These are phyloP conservation scores for Centrapalus pauciflorus DNA, from an alignment of 129 eudicot species.

Conservation along the genomic window DNA sequence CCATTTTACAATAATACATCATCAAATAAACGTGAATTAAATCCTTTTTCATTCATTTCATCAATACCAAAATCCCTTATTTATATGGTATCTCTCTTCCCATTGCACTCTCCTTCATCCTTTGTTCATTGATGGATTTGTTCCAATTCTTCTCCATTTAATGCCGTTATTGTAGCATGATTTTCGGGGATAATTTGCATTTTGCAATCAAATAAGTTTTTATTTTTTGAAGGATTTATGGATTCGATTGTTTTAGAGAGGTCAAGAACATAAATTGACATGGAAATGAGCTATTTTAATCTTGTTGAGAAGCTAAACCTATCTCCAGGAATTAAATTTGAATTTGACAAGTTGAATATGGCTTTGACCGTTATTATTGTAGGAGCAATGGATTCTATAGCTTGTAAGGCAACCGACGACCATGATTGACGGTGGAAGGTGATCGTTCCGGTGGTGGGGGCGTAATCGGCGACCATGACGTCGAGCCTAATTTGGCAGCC, in stretches of 20 bases:
- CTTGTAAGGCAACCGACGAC: not conserved
- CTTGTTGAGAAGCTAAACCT: not conserved
- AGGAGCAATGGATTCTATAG: not conserved
- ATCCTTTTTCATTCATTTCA: not conserved
- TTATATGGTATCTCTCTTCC: not conserved
- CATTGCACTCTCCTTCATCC: constrained; percentile 1
- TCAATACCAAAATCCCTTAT: constrained; percentile 17
- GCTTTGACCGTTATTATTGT: not conserved
- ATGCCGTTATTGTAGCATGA: not conserved
- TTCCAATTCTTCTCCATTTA: not conserved
- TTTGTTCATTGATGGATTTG: not conserved
- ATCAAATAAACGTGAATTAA: constrained; percentile 12
- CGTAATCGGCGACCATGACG: not conserved
- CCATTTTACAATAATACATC: too few relatives aligned
- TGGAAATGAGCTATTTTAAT: not conserved
- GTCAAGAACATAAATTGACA: not conserved
- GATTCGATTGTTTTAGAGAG: too few relatives aligned
- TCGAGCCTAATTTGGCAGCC: not conserved
- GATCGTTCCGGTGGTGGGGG: not conserved
- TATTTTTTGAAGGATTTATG: not conserved
- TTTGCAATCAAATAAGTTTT: not conserved
- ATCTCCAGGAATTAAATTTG: not conserved
- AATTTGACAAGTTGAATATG: not conserved
- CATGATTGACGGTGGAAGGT: not conserved
- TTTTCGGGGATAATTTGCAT: not conserved